These are phyloP conservation scores for Eurotiales sp. DNA, from an alignment of 2,329 filamentous ascomycete species.

Conservation along the genomic window DNA sequence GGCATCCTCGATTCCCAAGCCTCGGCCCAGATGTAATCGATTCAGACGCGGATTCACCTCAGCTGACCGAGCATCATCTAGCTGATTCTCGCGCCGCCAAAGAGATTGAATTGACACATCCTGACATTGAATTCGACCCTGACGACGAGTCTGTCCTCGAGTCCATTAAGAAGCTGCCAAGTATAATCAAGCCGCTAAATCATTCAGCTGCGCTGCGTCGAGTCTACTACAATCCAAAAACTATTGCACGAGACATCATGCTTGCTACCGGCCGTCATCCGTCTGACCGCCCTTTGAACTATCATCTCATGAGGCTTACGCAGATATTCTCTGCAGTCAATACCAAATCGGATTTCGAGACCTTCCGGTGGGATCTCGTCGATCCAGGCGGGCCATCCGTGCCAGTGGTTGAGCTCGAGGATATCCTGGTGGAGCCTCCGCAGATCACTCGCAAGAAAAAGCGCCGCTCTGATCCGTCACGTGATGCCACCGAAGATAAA, in stretches of 20 bases:
- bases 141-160: slow-evolving; percentile 9
- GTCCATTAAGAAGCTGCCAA: slow-evolving; percentile 26
- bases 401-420: slow-evolving; percentile 23
- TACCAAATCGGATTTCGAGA: slow-evolving; percentile 50
- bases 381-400: slow-evolving; percentile 51
- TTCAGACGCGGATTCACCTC: slow-evolving; percentile 6
- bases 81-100: slow-evolving; percentile 1
- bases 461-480: slow-evolving; percentile 5
- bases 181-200: slow-evolving; percentile 45
- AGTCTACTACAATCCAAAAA: slow-evolving; percentile 56
- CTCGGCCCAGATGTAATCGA: slow-evolving; percentile 6
- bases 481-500: slow-evolving; percentile 6
- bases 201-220: slow-evolving; percentile 38
- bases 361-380: slow-evolving; percentile 59
- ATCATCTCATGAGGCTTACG: slow-evolving; percentile 52
- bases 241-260: slow-evolving; percentile 61
- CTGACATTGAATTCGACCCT: slow-evolving; percentile 10
- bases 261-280: slow-evolving; percentile 61
- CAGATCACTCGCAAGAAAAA: slow-evolving; percentile 15
- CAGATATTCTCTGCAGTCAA: slow-evolving; percentile 42
- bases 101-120: neutral
- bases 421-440: slow-evolving; percentile 22
- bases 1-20: neutral
- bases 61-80: neutral
- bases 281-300: slow-evolving; percentile 55